Conservation (phyloP, 768 basidiomycete species). For the Boletus huronensis region DNA sequence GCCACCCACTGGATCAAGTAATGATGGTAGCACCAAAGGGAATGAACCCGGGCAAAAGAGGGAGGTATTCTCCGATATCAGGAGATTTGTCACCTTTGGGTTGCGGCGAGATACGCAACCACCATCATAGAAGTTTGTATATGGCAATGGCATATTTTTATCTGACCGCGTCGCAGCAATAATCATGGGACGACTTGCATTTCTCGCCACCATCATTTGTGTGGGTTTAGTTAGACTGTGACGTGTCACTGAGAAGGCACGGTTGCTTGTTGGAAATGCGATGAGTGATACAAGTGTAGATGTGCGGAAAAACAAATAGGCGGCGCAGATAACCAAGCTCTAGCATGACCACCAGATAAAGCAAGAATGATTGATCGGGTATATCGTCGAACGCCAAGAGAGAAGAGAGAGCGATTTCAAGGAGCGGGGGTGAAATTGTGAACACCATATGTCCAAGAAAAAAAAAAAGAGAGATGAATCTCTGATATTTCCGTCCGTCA, state of each 20-base stretch:
- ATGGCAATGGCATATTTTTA: background rate
- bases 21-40: constrained; percentile 37
- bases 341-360: background rate
- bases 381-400: constrained; percentile 12
- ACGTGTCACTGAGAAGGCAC: background rate
- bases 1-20: constrained; percentile 59
- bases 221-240: background rate
- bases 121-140: constrained; percentile 18
- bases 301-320: constrained; percentile 3
- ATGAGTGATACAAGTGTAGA: constrained; percentile 14
- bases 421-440: constrained; percentile 3
- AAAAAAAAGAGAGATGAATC: background rate
- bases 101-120: constrained; percentile 63
- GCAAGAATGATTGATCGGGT: constrained; percentile 8
- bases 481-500: constrained; percentile 1
- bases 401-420: constrained; percentile 3
- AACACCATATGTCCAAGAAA: constrained; percentile 21
- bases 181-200: background rate
- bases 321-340: constrained; percentile 1
- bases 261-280: constrained; percentile 10
- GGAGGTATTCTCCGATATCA: constrained; percentile 86
- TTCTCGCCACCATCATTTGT: constrained; percentile 13
- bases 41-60: constrained; percentile 50
- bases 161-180: background rate
- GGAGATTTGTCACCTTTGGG: constrained; percentile 87